Evolutionary conservation across 257 asterid species (phyloP).

Genomic region (Thymus quinquecostatus): DNA sequence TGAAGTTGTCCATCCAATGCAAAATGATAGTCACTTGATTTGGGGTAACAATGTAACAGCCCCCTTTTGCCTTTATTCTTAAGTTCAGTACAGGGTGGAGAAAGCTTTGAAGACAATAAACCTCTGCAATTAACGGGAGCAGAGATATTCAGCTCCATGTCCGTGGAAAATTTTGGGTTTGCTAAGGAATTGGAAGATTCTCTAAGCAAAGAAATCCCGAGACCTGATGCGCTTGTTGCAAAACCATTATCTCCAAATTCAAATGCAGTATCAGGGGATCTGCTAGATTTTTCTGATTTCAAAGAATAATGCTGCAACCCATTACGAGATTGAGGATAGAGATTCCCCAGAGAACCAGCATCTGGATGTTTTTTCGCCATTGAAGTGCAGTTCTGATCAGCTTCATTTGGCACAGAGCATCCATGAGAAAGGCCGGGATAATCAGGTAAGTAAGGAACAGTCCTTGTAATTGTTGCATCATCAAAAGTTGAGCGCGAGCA

Average conservation of each 20-base stretch:
- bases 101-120: slow-evolving; percentile 34
- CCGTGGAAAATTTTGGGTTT: slow-evolving; percentile 32
- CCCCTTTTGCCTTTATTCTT: slow-evolving; percentile 35
- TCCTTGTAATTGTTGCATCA: slow-evolving; percentile 47
- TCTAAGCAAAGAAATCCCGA: slow-evolving; percentile 26
- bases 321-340: slow-evolving; percentile 30
- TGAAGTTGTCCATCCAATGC: slow-evolving; percentile 31
- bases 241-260: slow-evolving; percentile 29
- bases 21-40: slow-evolving; percentile 32
- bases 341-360: slow-evolving; percentile 36
- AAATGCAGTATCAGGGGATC: slow-evolving; percentile 37
- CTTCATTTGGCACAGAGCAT: slow-evolving; percentile 32
- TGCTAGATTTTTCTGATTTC: slow-evolving; percentile 32
- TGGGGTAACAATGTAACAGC: slow-evolving; percentile 28
- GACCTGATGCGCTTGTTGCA: slow-evolving; percentile 20
- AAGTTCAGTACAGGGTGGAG: slow-evolving; percentile 20
- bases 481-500: slow-evolving; percentile 35
- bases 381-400: slow-evolving; percentile 34
- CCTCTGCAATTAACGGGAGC: slow-evolving; percentile 36
- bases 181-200: slow-evolving; percentile 31
- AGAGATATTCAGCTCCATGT: slow-evolving; percentile 38
- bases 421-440: slow-evolving; percentile 32
- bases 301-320: slow-evolving; percentile 33
- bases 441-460: slow-evolving; percentile 46
- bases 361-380: slow-evolving; percentile 32